These are phyloP conservation scores for Purpureocillium lavendulum DNA, from an alignment of 2,329 filamentous ascomycete genomes.

Conservation along the genomic window DNA sequence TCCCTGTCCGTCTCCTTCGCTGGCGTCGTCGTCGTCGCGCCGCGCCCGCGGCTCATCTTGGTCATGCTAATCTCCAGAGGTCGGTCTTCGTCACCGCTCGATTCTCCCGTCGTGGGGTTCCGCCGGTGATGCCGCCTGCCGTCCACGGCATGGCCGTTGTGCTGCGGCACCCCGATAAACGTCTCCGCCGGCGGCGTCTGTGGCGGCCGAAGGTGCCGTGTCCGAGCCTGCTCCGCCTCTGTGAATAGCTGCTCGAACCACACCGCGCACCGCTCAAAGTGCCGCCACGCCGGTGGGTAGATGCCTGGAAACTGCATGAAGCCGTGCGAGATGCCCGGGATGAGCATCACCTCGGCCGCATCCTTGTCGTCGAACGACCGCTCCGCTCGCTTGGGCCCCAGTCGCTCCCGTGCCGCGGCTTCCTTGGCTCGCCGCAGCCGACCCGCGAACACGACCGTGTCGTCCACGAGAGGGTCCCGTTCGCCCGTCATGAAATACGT, in stretches of 20 bases:
- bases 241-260: constrained; percentile 79
- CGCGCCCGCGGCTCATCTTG: constrained; percentile 28
- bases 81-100: constrained; percentile 68
- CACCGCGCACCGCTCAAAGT: constrained; percentile 66
- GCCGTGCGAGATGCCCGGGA: constrained; percentile 86
- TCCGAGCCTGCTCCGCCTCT: constrained; percentile 34
- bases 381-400: constrained; percentile 7
- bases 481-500: constrained; percentile 93
- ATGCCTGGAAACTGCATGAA: constrained; percentile 86
- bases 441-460: constrained; percentile 93
- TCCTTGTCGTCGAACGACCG: constrained; percentile 27
- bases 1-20: constrained; percentile 4
- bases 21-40: constrained; percentile 9
- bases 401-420: constrained; percentile 22
- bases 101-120: constrained; percentile 39
- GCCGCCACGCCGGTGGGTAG: constrained; percentile 84
- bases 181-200: not conserved
- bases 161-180: not conserved
- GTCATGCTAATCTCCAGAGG: constrained; percentile 75
- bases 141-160: not conserved
- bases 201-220: constrained; percentile 9
- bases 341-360: constrained; percentile 64
- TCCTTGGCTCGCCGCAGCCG: constrained; percentile 74
- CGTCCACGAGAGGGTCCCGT: constrained; percentile 89
- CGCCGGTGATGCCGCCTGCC: constrained; percentile 13